A percentile compares a stretch with the other conserved stretches of the same genome.
Evolutionary conservation across 1,139 yeast species (phyloP).

Genomic region (Schwanniomyces etchellsii): DNA sequence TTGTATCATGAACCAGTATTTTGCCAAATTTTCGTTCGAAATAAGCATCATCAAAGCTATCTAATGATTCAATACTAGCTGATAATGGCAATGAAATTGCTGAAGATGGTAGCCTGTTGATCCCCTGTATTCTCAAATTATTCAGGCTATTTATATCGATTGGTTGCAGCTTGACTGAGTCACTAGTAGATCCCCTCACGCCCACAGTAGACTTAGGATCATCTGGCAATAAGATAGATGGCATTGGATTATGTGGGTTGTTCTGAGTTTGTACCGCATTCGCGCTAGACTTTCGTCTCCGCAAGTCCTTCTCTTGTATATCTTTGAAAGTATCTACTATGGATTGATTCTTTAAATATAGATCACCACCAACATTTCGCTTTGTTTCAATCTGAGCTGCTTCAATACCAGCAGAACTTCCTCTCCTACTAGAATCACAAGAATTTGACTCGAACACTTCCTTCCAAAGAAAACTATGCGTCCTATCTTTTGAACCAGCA

Average conservation of each 20-base stretch:
- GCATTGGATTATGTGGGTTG: no score
- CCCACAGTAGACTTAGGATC: constrained; percentile 1
- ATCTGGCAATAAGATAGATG: neutral
- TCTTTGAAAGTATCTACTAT: constrained; percentile 47
- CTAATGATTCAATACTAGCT: constrained; percentile 74
- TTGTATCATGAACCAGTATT: constrained; percentile 10
- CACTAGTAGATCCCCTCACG: constrained; percentile 5
- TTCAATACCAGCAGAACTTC: constrained; percentile 34
- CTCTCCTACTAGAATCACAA: constrained; percentile 25
- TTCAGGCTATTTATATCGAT: constrained; percentile 1
- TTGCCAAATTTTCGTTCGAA: constrained; percentile 32
- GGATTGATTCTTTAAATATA: constrained; percentile 43
- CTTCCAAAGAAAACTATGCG: constrained; percentile 21
- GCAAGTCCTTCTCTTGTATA: constrained; percentile 43
- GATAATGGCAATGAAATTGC: constrained; percentile 54
- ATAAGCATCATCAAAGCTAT: constrained; percentile 63
- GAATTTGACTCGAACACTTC: constrained; percentile 31
- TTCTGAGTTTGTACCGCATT: neutral
- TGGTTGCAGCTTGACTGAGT: neutral
- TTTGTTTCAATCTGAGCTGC: constrained; percentile 45
- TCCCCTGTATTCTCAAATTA: neutral
- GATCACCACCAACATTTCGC: constrained; percentile 51
- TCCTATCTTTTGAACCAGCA: constrained; percentile 29
- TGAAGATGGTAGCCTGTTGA: constrained; percentile 25
- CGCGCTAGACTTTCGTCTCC: constrained; percentile 36